Conservation (phyloP, 2,329 filamentous ascomycete genomes). For the Talaromyces marneffei region DNA sequence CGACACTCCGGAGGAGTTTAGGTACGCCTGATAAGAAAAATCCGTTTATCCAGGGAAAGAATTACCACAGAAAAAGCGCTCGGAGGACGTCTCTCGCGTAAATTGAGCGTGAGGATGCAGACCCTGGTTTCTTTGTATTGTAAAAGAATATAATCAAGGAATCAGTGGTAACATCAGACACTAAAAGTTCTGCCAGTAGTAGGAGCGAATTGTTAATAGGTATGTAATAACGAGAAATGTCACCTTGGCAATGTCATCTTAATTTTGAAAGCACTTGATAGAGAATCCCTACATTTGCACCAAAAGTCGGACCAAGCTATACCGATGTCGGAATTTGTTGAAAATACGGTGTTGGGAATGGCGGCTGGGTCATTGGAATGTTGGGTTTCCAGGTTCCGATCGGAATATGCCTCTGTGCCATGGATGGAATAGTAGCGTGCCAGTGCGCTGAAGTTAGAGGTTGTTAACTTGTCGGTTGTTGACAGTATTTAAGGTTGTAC, state of each 20-base stretch:
- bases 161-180: not conserved
- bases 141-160: not conserved
- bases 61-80: not conserved
- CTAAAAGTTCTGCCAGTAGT: not conserved
- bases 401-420: not conserved
- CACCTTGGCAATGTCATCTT: not conserved
- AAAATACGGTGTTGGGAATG: not conserved
- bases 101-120: not conserved
- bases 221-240: not conserved
- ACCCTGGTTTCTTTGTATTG: not conserved
- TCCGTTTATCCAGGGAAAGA: no score
- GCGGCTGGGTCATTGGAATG: not conserved
- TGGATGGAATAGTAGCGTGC: not conserved
- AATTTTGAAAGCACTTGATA: not conserved
- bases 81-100: not conserved
- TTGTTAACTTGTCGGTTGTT: not conserved
- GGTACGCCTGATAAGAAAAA: slow-evolving; percentile 10
- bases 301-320: not conserved
- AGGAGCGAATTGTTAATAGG: not conserved
- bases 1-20: slow-evolving; percentile 48
- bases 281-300: not conserved
- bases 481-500: not conserved
- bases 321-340: not conserved
- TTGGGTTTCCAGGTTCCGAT: not conserved
- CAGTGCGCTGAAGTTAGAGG: not conserved